Evolutionary conservation across 2,329 filamentous ascomycete species (phyloP).

Genomic region (Sclerotinia spermophila): DNA sequence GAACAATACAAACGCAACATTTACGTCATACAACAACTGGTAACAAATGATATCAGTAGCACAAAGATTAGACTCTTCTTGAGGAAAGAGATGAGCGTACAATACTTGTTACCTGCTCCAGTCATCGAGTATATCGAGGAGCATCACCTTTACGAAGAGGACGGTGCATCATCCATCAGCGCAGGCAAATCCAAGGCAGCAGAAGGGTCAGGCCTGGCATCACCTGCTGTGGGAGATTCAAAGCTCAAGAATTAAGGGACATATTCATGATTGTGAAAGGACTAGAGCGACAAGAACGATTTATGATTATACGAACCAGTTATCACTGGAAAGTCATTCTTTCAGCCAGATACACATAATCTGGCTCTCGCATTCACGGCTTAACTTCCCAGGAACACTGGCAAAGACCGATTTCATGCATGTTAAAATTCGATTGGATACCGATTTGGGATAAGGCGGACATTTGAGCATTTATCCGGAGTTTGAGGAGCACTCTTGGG

Average conservation of each 20-base stretch:
- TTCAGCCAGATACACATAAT: not conserved
- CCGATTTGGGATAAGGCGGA: conserved; percentile 1
- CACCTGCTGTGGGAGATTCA: conserved; percentile 23
- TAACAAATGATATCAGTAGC: conserved; percentile 80
- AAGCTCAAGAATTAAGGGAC: conserved; percentile 22
- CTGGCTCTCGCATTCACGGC: not conserved
- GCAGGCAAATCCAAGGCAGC: conserved; percentile 27
- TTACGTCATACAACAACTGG: conserved; percentile 73
- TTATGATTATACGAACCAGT: conserved; percentile 10
- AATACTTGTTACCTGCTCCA: conserved; percentile 69
- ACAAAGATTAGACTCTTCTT: conserved; percentile 79
- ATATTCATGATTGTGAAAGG: not conserved
- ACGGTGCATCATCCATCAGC: conserved; percentile 26
- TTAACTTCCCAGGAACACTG: not conserved
- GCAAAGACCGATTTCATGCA: conserved; percentile 1
- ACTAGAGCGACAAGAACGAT: not conserved
- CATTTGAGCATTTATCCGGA: conserved; percentile 10
- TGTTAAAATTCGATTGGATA: conserved; percentile 14
- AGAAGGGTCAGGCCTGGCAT: conserved; percentile 21
- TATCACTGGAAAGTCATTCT: not conserved
- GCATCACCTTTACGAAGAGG: conserved; percentile 60
- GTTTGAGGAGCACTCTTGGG: not conserved
- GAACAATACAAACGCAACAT: conserved; percentile 78
- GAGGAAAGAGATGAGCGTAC: conserved; percentile 75
- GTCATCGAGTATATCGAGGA: conserved; percentile 73